Evolutionary conservation across 345 rosid genomes (phyloP).

Genomic region (Boechera retrofracta): DNA sequence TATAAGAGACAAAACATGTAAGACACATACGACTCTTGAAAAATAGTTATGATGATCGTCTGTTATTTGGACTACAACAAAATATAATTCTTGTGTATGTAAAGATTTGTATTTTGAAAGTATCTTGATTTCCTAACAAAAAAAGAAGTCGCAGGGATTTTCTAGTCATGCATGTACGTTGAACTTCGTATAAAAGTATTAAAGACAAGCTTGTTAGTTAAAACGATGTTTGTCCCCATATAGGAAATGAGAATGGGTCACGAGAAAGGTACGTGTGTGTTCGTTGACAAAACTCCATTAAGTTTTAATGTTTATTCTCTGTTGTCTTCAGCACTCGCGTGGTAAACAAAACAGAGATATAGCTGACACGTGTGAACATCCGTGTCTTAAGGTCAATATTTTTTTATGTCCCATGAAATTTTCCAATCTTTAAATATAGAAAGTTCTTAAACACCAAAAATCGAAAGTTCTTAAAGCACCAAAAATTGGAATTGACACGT

Average conservation of each 20-base stretch:
- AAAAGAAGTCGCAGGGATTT: not conserved
- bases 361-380: slow-evolving; percentile 31
- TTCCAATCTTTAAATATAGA: slow-evolving; percentile 28
- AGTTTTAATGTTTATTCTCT: slow-evolving; percentile 9
- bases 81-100: not conserved
- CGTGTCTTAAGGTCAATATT: slow-evolving; percentile 24
- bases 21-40: no score
- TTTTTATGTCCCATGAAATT: slow-evolving; percentile 19
- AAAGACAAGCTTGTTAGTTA: no score
- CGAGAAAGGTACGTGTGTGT: slow-evolving; percentile 32
- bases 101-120: not conserved
- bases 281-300: slow-evolving; percentile 15
- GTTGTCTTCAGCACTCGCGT: slow-evolving; percentile 32
- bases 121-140: not conserved
- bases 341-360: slow-evolving; percentile 29
- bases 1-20: no score
- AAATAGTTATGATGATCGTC: not conserved
- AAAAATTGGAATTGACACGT: slow-evolving; percentile 23
- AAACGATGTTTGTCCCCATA: slow-evolving; percentile 17
- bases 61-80: not conserved
- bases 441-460: slow-evolving; percentile 35
- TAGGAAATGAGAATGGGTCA: slow-evolving; percentile 7
- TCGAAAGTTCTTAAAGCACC: slow-evolving; percentile 32
- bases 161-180: slow-evolving; percentile 22
- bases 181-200: not conserved